Evolutionary conservation across 2,329 filamentous ascomycete species (phyloP), one percentile per base, ranked within the genome.

Genomic region (Penicillium decumbens): DNA sequence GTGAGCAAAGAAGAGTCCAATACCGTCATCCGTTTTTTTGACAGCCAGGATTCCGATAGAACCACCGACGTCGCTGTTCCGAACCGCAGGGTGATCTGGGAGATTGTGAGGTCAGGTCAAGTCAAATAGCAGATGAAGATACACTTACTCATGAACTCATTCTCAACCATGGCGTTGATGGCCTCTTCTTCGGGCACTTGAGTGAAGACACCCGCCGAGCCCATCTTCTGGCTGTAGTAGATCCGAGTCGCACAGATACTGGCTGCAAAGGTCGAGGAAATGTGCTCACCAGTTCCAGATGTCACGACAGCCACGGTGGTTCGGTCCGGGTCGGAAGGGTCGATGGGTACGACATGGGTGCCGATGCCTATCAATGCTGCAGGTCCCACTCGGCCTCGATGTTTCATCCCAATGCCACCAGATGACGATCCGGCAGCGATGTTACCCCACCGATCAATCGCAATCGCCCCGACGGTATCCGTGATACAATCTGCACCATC

Each of bases 351-450:
- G 25, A 98, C 86, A 30, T 89, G 87, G 18, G 90, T 92, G 48
- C 93, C 93, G 45, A 97, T 83, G 6, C 93, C 92, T 12, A 97
- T 88, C 13, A 98, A 79, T 18, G 93, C 93, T 29, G 93, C 95
- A 28, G 93, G 93, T 0, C 93, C 95, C 55, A 95, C 81, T 30
- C 93, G 86, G 5, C 93, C 95, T 52, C 84, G 83, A 69, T 95
- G 91, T 67, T 98, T 98, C 92, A 98, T 96, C 25, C 93, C 92
- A 66, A 98, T 98, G 1, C 93, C 93, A 5, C 93, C 93, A 13
- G 95, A 98, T 1, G 93, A 98, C 1, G 93, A 95, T 13, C 87
- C 93, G 3, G 92, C 93, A 4, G 95, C 92, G 65, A 98, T 95
- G 50, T 87, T 85, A 13, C 93, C 93, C 59, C 80, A 81, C 43